phyloP scores from a whole-genome alignment of 352 stramenopile genomes.

The Phytophthora rubi region DNA sequence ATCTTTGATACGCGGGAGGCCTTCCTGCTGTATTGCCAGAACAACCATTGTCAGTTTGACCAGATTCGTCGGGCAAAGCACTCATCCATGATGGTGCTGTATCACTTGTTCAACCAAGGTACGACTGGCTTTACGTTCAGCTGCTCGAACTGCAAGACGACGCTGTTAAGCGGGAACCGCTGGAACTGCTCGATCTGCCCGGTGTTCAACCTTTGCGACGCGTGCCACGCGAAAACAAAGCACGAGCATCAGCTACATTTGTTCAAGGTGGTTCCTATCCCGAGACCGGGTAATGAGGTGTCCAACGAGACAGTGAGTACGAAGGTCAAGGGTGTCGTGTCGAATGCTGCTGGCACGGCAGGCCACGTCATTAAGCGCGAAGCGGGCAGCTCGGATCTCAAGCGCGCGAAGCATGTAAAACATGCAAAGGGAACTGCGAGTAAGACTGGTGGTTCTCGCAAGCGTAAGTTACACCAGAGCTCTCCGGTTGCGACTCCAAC shows the following conservation, averaged over 20 bases:
- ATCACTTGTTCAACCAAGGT: conserved; percentile 93
- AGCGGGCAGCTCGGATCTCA: conserved; percentile 49
- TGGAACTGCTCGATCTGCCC: conserved; percentile 97
- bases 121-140: conserved; percentile 98
- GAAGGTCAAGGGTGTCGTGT: conserved; percentile 41
- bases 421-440: conserved; percentile 29
- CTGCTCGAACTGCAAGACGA: conserved; percentile 94
- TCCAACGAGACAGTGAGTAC: conserved; percentile 36
- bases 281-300: conserved; percentile 61
- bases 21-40: conserved; percentile 91
- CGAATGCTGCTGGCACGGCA: conserved; percentile 33
- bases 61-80: conserved; percentile 85
- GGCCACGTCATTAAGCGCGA: conserved; percentile 51
- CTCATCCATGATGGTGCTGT: conserved; percentile 88
- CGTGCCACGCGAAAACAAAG: conserved; percentile 93
- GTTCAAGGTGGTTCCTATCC: conserved; percentile 93
- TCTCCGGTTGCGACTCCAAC: conserved; percentile 36
- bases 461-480: conserved; percentile 69
- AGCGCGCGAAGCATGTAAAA: conserved; percentile 51
- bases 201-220: conserved; percentile 96
- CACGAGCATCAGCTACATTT: conserved; percentile 93
- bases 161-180: conserved; percentile 94
- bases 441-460: conserved; percentile 55
- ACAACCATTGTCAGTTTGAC: conserved; percentile 88
- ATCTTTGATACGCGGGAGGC: conserved; percentile 94